Evolutionary conservation across 306 rosid genomes (phyloP).

Genomic region (Comarum palustre): DNA sequence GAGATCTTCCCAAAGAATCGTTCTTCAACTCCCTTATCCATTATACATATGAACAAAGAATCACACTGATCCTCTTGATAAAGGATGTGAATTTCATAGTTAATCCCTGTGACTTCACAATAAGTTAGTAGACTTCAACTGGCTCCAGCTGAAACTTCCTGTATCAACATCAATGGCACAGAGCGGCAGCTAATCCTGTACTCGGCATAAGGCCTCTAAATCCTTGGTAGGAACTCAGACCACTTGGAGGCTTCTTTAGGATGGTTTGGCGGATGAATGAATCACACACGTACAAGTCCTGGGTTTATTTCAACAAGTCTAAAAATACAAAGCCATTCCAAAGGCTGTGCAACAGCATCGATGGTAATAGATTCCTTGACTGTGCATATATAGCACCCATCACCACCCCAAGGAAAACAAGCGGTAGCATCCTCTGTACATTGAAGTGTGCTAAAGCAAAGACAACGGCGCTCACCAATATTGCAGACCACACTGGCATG

Average conservation of each 20-base stretch:
- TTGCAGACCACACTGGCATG: slow-evolving; percentile 93
- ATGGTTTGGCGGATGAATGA: slow-evolving; percentile 21
- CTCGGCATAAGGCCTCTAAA: background rate
- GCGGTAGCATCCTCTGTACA: slow-evolving; percentile 90
- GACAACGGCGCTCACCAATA: slow-evolving; percentile 78
- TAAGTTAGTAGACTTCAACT: slow-evolving; percentile 14
- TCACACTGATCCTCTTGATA: slow-evolving; percentile 7
- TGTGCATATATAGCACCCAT: slow-evolving; percentile 84
- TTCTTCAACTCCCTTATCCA: slow-evolving; percentile 20
- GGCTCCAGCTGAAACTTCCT: slow-evolving; percentile 12
- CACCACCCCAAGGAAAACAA: slow-evolving; percentile 83
- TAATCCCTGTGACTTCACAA: slow-evolving; percentile 2
- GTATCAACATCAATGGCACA: background rate
- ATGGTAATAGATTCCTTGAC: slow-evolving; percentile 82
- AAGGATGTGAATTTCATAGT: background rate
- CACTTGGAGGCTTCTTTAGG: slow-evolving; percentile 30
- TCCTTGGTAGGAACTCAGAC: slow-evolving; percentile 7
- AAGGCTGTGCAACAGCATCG: slow-evolving; percentile 96
- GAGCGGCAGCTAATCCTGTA: slow-evolving; percentile 8
- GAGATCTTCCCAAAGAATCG: slow-evolving; percentile 20
- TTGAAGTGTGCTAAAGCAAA: slow-evolving; percentile 94
- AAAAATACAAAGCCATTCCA: slow-evolving; percentile 92
- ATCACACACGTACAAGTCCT: slow-evolving; percentile 20
- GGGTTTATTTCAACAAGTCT: slow-evolving; percentile 67
- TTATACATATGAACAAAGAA: slow-evolving; percentile 23